A percentile compares a stretch with the other conserved stretches of the same genome.
Conservation (phyloP, 192 early-diverging fungal genomes). For the Umbelopsis isabellina region DNA sequence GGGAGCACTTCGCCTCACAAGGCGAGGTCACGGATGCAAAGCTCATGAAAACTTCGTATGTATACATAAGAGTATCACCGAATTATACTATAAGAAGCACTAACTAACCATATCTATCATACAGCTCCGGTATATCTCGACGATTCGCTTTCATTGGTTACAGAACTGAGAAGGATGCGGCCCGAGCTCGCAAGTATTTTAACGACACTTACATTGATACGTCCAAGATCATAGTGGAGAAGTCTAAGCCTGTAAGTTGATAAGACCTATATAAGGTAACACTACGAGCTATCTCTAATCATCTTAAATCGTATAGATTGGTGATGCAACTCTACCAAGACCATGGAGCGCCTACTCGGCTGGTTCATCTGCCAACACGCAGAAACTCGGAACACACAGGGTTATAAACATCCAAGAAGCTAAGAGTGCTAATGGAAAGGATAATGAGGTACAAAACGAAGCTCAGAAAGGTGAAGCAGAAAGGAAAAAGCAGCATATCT, state of each 20-base stretch:
- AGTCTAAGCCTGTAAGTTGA: slow-evolving; percentile 75
- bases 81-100: background rate
- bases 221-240: slow-evolving; percentile 83
- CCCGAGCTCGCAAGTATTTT: slow-evolving; percentile 81
- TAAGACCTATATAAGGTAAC: background rate
- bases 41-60: slow-evolving; percentile 80
- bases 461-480: slow-evolving; percentile 44
- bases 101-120: background rate
- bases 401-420: slow-evolving; percentile 32
- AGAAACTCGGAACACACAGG: slow-evolving; percentile 11
- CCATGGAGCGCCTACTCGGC: slow-evolving; percentile 91
- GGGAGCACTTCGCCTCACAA: slow-evolving; percentile 81
- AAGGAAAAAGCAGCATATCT: slow-evolving; percentile 52
- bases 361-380: slow-evolving; percentile 74
- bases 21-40: slow-evolving; percentile 93
- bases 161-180: slow-evolving; percentile 84
- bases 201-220: slow-evolving; percentile 94
- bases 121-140: slow-evolving; percentile 78
- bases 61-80: background rate
- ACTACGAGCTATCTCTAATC: background rate
- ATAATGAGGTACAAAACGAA: slow-evolving; percentile 37
- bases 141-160: slow-evolving; percentile 94
- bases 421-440: slow-evolving; percentile 24
- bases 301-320: slow-evolving; percentile 52
- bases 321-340: slow-evolving; percentile 80